A percentile compares a stretch with the other conserved stretches of the same genome.
Conservation (phyloP, 257 asterid genomes). For the Solanum microdontum region DNA sequence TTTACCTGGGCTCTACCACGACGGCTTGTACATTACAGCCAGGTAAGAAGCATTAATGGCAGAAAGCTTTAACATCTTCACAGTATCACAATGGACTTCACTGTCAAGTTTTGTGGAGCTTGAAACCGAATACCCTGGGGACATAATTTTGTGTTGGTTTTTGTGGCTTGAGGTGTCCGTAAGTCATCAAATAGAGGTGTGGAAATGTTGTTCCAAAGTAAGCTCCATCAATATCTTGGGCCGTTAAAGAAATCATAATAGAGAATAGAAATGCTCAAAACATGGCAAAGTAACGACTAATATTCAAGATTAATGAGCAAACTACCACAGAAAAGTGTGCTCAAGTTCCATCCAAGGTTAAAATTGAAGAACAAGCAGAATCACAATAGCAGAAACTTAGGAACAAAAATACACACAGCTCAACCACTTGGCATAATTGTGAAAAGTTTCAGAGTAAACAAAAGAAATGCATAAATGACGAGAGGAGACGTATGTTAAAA, state of each 20-base stretch:
- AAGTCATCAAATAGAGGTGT: constrained; percentile 88
- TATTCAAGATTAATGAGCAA: not conserved
- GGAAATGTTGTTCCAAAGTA: constrained; percentile 95
- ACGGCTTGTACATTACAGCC: constrained; percentile 17
- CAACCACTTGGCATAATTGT: not conserved
- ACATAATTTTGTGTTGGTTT: constrained; percentile 72
- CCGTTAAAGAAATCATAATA: constrained; percentile 36
- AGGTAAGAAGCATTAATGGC: constrained; percentile 20
- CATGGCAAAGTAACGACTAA: not conserved
- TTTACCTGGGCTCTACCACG: not conserved
- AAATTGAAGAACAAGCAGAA: not conserved
- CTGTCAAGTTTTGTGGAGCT: constrained; percentile 64
- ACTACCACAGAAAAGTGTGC: not conserved
- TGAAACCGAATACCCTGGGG: constrained; percentile 89
- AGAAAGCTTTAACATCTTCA: constrained; percentile 17
- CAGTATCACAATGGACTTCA: constrained; percentile 2
- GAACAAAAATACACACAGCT: not conserved
- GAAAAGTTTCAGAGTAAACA: not conserved
- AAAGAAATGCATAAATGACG: not conserved
- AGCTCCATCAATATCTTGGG: constrained; percentile 77
- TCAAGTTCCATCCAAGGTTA: not conserved
- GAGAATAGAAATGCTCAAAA: not conserved
- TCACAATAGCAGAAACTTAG: not conserved
- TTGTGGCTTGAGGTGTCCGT: constrained; percentile 90
- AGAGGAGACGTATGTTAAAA: not conserved